Base-by-base conservation (phyloP, 768 basidiomycete species). In the Boletellus emodensis region DNA sequence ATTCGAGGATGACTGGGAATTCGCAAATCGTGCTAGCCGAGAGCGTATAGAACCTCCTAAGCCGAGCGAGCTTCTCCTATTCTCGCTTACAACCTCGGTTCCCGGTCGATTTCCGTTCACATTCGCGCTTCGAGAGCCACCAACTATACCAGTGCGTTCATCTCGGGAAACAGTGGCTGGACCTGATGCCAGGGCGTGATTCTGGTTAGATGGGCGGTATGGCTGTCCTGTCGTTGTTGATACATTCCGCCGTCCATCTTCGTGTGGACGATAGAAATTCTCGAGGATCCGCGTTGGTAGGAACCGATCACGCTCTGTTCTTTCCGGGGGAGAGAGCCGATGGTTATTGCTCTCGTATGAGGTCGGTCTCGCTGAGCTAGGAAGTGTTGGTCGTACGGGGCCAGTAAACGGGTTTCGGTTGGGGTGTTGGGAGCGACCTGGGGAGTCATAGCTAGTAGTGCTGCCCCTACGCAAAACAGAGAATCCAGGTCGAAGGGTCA, bases 1-100 rank as follows among this genome's bases (percentile, higher is more conserved):
- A 20, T 46, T 60, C 35, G 54, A 32, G 5, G 59, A 45, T 3
- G 60, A 49, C 39, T 62, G 61, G 3, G 44, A 38, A 43, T 53
- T 56, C 37, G 63, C 50, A 14, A 64, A 35, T 15, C 63, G 63
- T 24, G 63, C 63, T 6, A 66, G 40, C 3, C 63, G 58, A 30
- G 61, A 66, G n/a, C 63, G 64, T 24, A 64, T 45, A 6, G 63
- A 56, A 3, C 63, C 61, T 13, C 62, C 63, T 40, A 63, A n/a
- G 7, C 53, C 51, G 17, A 63, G 43, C 26, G 63, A 46, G n/a
- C 46, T 34, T 15, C 63, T 24, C 44, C 63, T 55, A 4, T 52
- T 54, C 28, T 63, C 62, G 15, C 42, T 48, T 22, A 38, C 39
- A 6, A 24, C 54, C 18, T 53, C 54, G 11, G 39, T 24, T 12